phyloP scores from a whole-genome alignment of 495 filamentous ascomycete species.

The Aspergillus taichungensis region DNA sequence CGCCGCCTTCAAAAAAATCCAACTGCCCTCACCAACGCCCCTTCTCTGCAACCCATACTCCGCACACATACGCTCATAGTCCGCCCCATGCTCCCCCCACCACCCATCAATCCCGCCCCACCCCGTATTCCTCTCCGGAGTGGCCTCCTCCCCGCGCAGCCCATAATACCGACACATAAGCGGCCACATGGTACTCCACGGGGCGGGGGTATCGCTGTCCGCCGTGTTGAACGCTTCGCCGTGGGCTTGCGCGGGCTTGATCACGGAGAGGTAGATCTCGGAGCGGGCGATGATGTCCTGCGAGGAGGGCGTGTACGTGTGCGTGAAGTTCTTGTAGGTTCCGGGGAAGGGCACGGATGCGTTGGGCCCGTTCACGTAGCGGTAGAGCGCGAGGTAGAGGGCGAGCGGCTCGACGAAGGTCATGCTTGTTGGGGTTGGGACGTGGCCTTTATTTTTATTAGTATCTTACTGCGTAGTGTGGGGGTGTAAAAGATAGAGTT shows the following conservation, averaged over 20 bases:
- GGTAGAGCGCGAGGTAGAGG: slow-evolving; percentile 30
- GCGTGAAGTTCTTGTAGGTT: slow-evolving; percentile 7
- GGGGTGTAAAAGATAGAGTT: too few species aligned
- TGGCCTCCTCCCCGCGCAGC: slow-evolving; percentile 18
- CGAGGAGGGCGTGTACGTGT: slow-evolving; percentile 24
- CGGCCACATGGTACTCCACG: slow-evolving; percentile 13
- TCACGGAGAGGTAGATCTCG: slow-evolving; percentile 28
- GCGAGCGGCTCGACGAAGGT: slow-evolving; percentile 25
- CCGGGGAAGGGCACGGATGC: slow-evolving; percentile 29
- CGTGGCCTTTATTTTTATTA: slow-evolving; percentile 1
- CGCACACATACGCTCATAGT: slow-evolving; percentile 8
- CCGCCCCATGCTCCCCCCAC: slow-evolving; percentile 8
- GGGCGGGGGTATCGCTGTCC: slow-evolving; percentile 37
- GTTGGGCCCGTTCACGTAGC: slow-evolving; percentile 19
- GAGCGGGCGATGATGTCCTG: slow-evolving; percentile 36
- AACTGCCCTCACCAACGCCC: slow-evolving; percentile 4
- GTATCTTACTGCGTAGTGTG: neutral
- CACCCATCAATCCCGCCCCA: slow-evolving; percentile 6
- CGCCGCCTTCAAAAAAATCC: slow-evolving; percentile 9
- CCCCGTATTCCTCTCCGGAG: neutral
- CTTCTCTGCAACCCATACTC: slow-evolving; percentile 7
- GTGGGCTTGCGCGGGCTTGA: slow-evolving; percentile 33
- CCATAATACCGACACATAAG: slow-evolving; percentile 23
- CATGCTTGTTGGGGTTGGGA: slow-evolving; percentile 9
- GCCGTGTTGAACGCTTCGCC: slow-evolving; percentile 49